These are phyloP conservation scores for Aureobasidium zeae DNA, from an alignment of 2,329 filamentous ascomycete species.

Conservation along the genomic window DNA sequence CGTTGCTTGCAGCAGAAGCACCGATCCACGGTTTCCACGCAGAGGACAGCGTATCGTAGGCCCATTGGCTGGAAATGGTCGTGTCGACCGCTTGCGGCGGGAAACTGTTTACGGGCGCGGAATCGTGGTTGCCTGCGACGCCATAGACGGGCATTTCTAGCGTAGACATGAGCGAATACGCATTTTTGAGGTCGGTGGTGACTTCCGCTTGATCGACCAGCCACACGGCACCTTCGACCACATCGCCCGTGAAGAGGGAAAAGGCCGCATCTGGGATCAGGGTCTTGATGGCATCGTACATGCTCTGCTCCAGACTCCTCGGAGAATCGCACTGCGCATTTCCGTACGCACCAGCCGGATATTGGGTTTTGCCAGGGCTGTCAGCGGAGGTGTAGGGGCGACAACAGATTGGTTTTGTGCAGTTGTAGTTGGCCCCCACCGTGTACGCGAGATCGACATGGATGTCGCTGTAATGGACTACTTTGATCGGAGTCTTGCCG, in stretches of 20 bases:
- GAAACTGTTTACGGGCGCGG: constrained; percentile 24
- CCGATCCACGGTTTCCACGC: constrained; percentile 44
- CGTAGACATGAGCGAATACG: constrained; percentile 39
- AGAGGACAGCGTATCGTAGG: constrained; percentile 42
- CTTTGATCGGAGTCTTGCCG: constrained; percentile 40
- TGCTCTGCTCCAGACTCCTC: constrained; percentile 43
- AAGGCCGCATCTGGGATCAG: constrained; percentile 41
- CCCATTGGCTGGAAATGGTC: constrained; percentile 40
- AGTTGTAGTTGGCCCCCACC: constrained; percentile 45
- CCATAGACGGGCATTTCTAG: constrained; percentile 41
- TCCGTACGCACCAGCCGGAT: constrained; percentile 45
- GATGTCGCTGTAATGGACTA: constrained; percentile 53
- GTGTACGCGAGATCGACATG: constrained; percentile 50
- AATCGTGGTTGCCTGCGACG: constrained; percentile 50
- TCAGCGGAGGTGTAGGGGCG: constrained; percentile 42
- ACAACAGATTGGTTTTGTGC: constrained; percentile 52
- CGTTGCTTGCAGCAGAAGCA: constrained; percentile 26
- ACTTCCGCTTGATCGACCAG: constrained; percentile 28
- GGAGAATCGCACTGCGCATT: constrained; percentile 48
- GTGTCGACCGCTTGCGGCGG: constrained; percentile 26
- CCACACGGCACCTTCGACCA: constrained; percentile 44
- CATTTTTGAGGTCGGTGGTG: constrained; percentile 33
- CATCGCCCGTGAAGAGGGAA: constrained; percentile 51
- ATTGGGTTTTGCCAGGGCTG: constrained; percentile 39
- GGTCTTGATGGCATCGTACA: constrained; percentile 36